These are phyloP conservation scores for Beta vulgaris DNA, from an alignment of 148 eudicot species.

Conservation along the genomic window DNA sequence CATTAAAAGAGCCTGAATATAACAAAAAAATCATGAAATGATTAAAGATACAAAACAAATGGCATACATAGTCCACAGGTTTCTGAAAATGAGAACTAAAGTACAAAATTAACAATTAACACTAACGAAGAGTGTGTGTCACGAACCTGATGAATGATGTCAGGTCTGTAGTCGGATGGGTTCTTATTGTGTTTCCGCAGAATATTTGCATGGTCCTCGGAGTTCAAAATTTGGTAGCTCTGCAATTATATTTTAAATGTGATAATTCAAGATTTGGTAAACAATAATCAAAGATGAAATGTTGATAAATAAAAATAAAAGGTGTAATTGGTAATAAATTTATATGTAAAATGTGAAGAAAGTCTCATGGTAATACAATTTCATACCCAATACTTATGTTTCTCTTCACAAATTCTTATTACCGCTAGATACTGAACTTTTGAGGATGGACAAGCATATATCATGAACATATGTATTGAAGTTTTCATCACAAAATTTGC, in stretches of 20 bases:
- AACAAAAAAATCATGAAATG: conserved; percentile 1
- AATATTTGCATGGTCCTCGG: conserved; percentile 80
- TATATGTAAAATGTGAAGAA: too few species aligned
- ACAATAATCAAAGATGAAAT: too few species aligned
- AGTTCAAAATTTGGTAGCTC: conserved; percentile 73
- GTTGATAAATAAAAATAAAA: too few species aligned
- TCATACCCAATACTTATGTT: too few species aligned
- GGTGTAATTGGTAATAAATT: too few species aligned
- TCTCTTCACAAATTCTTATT: too few species aligned
- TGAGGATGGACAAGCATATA: too few species aligned
- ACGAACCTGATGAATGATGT: conserved; percentile 84
- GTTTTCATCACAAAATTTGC: too few species aligned
- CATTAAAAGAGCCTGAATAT: conserved; percentile 64
- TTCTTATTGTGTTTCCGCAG: conserved; percentile 58
- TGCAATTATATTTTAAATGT: conserved; percentile 29
- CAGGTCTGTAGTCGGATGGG: conserved; percentile 86
- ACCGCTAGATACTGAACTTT: too few species aligned
- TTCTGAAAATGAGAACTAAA: not conserved
- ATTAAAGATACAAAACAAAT: not conserved
- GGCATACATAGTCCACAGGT: not conserved
- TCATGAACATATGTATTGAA: too few species aligned
- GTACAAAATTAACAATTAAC: not conserved
- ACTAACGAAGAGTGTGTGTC: not conserved
- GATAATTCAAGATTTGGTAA: too few species aligned
- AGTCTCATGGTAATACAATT: too few species aligned